Evolutionary conservation across 257 asterid genomes (phyloP).

Genomic region (Anisodus tanguticus): DNA sequence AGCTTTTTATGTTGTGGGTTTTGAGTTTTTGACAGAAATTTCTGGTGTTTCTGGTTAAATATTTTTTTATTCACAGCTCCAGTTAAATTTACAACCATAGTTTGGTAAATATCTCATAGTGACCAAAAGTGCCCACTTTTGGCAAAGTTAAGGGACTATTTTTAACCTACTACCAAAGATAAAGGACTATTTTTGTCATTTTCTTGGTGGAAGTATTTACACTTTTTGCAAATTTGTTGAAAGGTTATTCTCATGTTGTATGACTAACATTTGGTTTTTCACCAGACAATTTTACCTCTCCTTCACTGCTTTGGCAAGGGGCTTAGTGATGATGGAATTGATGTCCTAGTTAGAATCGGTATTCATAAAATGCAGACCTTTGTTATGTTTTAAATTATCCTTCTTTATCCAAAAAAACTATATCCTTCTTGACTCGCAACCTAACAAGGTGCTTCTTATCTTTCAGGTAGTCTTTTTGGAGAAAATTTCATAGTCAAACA

Average conservation of each 20-base stretch:
- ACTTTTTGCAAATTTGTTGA: conserved; percentile 16
- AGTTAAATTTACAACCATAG: too few relatives aligned
- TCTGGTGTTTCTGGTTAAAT: too few relatives aligned
- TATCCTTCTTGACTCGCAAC: conserved; percentile 10
- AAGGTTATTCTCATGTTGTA: not conserved
- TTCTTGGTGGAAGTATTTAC: conserved; percentile 5
- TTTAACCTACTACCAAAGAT: too few relatives aligned
- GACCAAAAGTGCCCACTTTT: too few relatives aligned
- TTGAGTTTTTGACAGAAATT: too few relatives aligned
- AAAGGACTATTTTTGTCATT: too few relatives aligned
- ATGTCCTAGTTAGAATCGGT: conserved; percentile 90
- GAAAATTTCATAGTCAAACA: conserved; percentile 73
- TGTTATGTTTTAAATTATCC: not conserved
- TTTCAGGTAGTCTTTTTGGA: conserved; percentile 87
- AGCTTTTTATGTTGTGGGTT: too few relatives aligned
- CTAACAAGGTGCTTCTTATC: conserved; percentile 36
- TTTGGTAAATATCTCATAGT: too few relatives aligned
- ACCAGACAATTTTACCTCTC: conserved; percentile 89
- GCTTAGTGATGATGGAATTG: conserved; percentile 82
- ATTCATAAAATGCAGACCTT: conserved; percentile 30
- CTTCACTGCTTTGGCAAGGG: conserved; percentile 95
- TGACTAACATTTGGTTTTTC: conserved; percentile 33
- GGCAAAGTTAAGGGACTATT: too few relatives aligned
- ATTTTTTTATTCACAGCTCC: too few relatives aligned
- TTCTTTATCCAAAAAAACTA: not conserved